Conservation (phyloP, 139 green algal genomes). For the Chlorella sp. region DNA sequence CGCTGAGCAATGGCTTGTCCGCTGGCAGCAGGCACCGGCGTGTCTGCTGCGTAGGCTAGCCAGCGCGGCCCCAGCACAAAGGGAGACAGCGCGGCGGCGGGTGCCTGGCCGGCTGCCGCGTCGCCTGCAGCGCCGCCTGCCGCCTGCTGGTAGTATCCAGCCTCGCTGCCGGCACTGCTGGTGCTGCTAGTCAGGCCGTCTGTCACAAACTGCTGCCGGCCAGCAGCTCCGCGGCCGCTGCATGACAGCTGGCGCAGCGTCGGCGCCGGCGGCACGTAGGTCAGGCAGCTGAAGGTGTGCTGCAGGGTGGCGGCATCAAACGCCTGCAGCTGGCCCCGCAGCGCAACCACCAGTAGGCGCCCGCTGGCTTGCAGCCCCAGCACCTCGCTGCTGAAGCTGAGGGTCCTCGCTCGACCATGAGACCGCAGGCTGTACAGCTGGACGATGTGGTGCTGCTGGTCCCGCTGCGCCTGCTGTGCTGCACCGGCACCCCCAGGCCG, state of each 20-base stretch:
- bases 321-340: slow-evolving; percentile 55
- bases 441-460: slow-evolving; percentile 12
- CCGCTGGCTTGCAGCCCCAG: slow-evolving; percentile 30
- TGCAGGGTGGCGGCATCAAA: slow-evolving; percentile 54
- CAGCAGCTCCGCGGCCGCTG: neutral
- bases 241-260: neutral
- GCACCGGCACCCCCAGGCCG: no score
- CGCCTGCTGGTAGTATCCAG: neutral
- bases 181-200: slow-evolving; percentile 1
- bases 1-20: slow-evolving; percentile 12
- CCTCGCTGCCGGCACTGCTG: neutral
- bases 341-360: slow-evolving; percentile 44
- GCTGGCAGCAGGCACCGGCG: slow-evolving; percentile 12
- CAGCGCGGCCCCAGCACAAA: slow-evolving; percentile 62
- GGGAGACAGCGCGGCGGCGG: slow-evolving; percentile 1
- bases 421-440: slow-evolving; percentile 52
- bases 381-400: slow-evolving; percentile 39
- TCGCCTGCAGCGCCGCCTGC: neutral
- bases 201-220: slow-evolving; percentile 6
- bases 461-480: neutral
- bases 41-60: slow-evolving; percentile 69
- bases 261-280: slow-evolving; percentile 43
- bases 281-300: slow-evolving; percentile 61
- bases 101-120: neutral
- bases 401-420: slow-evolving; percentile 35